phyloP scores from a whole-genome alignment of 148 eudicot genomes.

The Rhododendron ferrugineum region DNA sequence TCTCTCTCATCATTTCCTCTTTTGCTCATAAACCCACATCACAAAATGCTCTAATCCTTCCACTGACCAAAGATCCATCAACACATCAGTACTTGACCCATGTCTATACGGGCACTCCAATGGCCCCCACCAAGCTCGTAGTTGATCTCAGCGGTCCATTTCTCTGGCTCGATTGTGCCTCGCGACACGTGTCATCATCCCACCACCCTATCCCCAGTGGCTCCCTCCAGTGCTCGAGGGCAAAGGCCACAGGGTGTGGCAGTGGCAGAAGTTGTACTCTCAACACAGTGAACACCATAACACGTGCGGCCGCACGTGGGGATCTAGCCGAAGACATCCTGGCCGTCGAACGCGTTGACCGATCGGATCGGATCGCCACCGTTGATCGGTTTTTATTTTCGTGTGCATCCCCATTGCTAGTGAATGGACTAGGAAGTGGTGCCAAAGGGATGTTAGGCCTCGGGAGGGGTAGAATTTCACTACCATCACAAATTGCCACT shows the following conservation, averaged over 20 bases:
- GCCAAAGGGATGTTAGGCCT: constrained; percentile 52
- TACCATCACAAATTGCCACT: constrained; percentile 34
- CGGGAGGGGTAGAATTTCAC: constrained; percentile 34
- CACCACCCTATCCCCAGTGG: constrained; percentile 20
- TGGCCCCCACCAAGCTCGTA: constrained; percentile 22
- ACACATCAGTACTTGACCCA: constrained; percentile 39
- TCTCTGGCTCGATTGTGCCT: constrained; percentile 21
- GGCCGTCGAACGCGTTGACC: constrained; percentile 10
- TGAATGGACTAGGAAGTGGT: constrained; percentile 34
- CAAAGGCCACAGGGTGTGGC: constrained; percentile 3
- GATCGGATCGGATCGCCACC: neutral
- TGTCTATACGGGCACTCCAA: constrained; percentile 12
- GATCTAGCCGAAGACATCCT: constrained; percentile 38
- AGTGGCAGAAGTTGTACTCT: constrained; percentile 9
- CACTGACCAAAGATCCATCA: constrained; percentile 28
- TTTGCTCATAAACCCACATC: constrained; percentile 18
- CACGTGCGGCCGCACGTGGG: constrained; percentile 16
- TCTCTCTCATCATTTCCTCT: constrained; percentile 1
- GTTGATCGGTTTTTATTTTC: constrained; percentile 33
- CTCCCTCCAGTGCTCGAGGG: constrained; percentile 50
- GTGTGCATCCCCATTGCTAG: constrained; percentile 31
- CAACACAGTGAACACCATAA: constrained; percentile 26
- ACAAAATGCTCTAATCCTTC: constrained; percentile 24
- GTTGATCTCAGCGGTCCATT: constrained; percentile 50
- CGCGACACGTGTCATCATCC: constrained; percentile 5